phyloP scores from a whole-genome alignment of 352 stramenopile genomes.

The Phytophthora quininea region DNA sequence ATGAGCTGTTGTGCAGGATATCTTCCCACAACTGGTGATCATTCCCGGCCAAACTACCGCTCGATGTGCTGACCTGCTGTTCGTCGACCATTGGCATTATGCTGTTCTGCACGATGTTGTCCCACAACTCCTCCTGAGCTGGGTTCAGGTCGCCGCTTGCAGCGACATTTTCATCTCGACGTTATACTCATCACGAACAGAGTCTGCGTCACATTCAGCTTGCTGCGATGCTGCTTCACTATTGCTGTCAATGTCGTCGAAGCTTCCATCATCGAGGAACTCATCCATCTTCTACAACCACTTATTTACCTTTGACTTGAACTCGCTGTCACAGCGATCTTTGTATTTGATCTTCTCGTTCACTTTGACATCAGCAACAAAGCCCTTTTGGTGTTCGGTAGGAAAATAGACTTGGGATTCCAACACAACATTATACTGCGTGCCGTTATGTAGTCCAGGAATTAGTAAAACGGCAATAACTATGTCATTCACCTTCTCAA shows the following conservation, averaged over 20 bases:
- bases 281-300: conserved; percentile 13
- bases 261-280: conserved; percentile 1
- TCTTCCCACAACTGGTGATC: too few relatives aligned
- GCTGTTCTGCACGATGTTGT: background rate
- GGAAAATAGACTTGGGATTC: conserved; percentile 15
- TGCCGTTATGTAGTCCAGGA: conserved; percentile 8
- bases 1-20: too few relatives aligned
- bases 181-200: background rate
- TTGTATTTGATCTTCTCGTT: conserved; percentile 21
- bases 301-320: conserved; percentile 14
- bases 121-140: background rate
- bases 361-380: conserved; percentile 20
- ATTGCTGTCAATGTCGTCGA: conserved; percentile 5
- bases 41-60: background rate
- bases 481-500: conserved; percentile 13
- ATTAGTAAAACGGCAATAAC: conserved; percentile 19
- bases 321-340: conserved; percentile 6
- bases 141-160: background rate
- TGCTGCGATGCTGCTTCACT: conserved; percentile 4
- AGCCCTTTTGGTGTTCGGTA: conserved; percentile 13
- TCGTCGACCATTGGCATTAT: background rate
- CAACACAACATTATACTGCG: conserved; percentile 6
- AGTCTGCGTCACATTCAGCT: background rate
- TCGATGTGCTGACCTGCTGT: background rate
- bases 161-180: background rate